phyloP scores from a whole-genome alignment of 176 grass and related monocot species.

The Avena eriantha region DNA sequence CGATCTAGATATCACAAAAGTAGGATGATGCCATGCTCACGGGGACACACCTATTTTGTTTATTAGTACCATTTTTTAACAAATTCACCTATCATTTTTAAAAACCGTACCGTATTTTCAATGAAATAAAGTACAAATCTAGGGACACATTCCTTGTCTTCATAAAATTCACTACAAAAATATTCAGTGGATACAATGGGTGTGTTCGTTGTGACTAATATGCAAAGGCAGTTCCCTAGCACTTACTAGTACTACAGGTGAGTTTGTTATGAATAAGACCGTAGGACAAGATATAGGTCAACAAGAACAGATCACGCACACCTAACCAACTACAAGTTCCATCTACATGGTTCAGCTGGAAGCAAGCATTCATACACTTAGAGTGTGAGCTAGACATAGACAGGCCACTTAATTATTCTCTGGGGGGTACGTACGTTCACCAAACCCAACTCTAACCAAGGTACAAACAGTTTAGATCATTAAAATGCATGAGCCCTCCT shows the following conservation, averaged over 20 bases:
- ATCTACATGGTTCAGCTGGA: background rate
- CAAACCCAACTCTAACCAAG: constrained; percentile 53
- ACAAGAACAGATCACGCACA: constrained; percentile 39
- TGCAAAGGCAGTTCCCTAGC: constrained; percentile 7
- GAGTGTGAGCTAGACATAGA: constrained; percentile 2
- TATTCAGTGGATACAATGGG: background rate
- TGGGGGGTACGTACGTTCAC: constrained; percentile 39
- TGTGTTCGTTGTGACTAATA: constrained; percentile 6
- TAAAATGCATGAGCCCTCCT: background rate
- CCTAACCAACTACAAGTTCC: constrained; percentile 38
- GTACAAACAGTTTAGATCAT: background rate
- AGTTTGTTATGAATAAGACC: constrained; percentile 37
- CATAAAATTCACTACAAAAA: background rate
- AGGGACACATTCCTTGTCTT: background rate
- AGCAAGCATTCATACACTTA: background rate
- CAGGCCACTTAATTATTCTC: constrained; percentile 29
- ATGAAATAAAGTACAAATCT: background rate
- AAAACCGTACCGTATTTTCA: background rate
- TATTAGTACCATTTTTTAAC: too few relatives aligned
- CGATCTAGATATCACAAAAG: too few relatives aligned
- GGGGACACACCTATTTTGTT: too few relatives aligned
- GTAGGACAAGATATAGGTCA: constrained; percentile 38
- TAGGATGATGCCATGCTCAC: too few relatives aligned
- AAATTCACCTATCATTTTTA: background rate
- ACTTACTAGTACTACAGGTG: background rate